phyloP scores from a whole-genome alignment of 2,329 filamentous ascomycete genomes.

The Phialophora macrospora region DNA sequence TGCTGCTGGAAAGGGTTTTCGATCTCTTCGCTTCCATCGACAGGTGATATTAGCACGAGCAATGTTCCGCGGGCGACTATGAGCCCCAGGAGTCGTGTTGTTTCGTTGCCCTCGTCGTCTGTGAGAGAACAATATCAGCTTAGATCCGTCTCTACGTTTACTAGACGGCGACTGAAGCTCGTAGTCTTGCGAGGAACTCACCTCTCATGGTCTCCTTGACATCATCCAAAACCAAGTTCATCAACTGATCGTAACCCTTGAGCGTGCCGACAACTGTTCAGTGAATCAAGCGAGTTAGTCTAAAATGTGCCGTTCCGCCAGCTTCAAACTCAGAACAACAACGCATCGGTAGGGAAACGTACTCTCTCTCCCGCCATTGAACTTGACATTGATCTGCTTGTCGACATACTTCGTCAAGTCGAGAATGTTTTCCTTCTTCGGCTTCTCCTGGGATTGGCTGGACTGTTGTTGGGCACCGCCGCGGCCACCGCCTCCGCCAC shows the following conservation, averaged over 20 bases:
- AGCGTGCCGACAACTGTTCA: constrained; percentile 77
- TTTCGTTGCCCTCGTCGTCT: constrained; percentile 94
- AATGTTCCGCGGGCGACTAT: constrained; percentile 91
- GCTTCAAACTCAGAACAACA: background rate
- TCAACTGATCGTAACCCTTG: constrained; percentile 95
- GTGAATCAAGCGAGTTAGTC: constrained; percentile 14
- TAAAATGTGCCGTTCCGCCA: background rate
- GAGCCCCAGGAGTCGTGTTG: constrained; percentile 77
- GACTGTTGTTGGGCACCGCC: constrained; percentile 51
- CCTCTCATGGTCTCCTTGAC: constrained; percentile 88
- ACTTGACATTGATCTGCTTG: constrained; percentile 93
- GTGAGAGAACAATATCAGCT: constrained; percentile 33
- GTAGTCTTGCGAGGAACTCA: constrained; percentile 52
- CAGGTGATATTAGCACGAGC: constrained; percentile 87
- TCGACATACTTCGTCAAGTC: constrained; percentile 97
- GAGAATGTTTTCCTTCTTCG: constrained; percentile 98
- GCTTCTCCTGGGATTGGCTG: constrained; percentile 68
- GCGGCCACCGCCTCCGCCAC: constrained; percentile 53
- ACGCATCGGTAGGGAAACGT: constrained; percentile 40
- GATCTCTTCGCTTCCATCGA: constrained; percentile 95
- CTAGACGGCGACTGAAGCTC: background rate
- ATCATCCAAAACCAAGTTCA: constrained; percentile 96
- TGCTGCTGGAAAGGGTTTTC: constrained; percentile 85
- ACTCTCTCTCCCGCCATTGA: constrained; percentile 93
- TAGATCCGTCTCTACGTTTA: background rate